Percentiles rank a stretch among this genome's conserved stretches.
Evolutionary conservation across 2,329 filamentous ascomycete species (phyloP).

Genomic region (Trichoderma koningii): DNA sequence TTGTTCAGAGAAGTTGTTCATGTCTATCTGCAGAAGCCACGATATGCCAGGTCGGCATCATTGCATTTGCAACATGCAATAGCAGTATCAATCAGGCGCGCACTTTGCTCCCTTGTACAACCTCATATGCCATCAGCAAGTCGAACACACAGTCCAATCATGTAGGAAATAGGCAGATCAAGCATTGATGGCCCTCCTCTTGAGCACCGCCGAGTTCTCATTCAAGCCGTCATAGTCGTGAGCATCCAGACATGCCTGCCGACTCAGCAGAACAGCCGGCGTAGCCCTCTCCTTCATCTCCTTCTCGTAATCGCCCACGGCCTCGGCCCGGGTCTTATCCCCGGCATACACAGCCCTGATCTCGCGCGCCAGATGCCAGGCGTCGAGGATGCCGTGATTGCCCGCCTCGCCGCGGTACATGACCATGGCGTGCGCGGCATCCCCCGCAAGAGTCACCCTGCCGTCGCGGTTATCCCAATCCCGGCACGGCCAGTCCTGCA

Average conservation of each 20-base stretch:
- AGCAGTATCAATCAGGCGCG: neutral
- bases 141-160: too few relatives aligned
- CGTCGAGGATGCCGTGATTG: constrained; percentile 47
- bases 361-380: constrained; percentile 36
- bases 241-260: constrained; percentile 40
- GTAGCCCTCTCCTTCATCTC: constrained; percentile 38
- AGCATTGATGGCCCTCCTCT: constrained; percentile 31
- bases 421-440: constrained; percentile 61
- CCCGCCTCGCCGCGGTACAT: constrained; percentile 51
- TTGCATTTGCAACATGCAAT: too few relatives aligned
- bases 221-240: constrained; percentile 38
- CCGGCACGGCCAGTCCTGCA: constrained; percentile 43
- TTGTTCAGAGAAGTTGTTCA: too few relatives aligned
- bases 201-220: constrained; percentile 39
- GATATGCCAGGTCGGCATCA: too few relatives aligned
- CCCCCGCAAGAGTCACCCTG: constrained; percentile 52
- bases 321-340: constrained; percentile 24
- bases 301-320: constrained; percentile 37
- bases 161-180: neutral
- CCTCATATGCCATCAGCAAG: too few relatives aligned
- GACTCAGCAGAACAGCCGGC: constrained; percentile 37
- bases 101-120: neutral
- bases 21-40: too few relatives aligned
- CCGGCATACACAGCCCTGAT: constrained; percentile 31
- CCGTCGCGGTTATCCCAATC: constrained; percentile 48